phyloP scores from a whole-genome alignment of 805 yeast genomes.

The Candida orba region DNA sequence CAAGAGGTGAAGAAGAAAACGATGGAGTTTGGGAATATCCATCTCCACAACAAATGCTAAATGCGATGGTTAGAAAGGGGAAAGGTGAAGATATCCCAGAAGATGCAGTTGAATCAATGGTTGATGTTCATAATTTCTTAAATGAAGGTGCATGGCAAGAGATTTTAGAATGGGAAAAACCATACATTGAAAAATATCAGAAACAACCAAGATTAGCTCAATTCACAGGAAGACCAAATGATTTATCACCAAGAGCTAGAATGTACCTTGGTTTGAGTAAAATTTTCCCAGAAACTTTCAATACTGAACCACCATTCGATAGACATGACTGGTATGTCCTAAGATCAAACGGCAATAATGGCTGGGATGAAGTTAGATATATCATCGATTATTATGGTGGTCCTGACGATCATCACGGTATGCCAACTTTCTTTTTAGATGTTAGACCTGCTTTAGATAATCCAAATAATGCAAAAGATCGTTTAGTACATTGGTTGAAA shows the following conservation, averaged over 20 bases:
- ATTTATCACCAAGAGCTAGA: conserved; percentile 79
- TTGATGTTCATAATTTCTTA: conserved; percentile 88
- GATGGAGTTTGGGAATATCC: conserved; percentile 97
- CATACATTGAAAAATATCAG: conserved; percentile 47
- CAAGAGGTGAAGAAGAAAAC: conserved; percentile 59
- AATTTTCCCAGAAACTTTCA: conserved; percentile 65
- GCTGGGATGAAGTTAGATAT: conserved; percentile 73
- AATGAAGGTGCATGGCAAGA: conserved; percentile 98
- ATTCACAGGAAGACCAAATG: conserved; percentile 90
- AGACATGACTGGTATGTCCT: conserved; percentile 98
- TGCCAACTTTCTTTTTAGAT: conserved; percentile 88
- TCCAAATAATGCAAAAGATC: conserved; percentile 53
- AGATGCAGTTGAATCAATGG: conserved; percentile 96
- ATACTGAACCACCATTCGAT: conserved; percentile 85
- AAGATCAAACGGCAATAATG: conserved; percentile 41
- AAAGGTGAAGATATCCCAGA: conserved; percentile 84
- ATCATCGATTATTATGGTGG: conserved; percentile 96
- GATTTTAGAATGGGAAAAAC: conserved; percentile 84
- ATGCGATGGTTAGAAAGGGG: conserved; percentile 94
- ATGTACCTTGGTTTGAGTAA: conserved; percentile 58
- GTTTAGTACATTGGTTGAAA: conserved; percentile 59
- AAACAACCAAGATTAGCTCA: conserved; percentile 69
- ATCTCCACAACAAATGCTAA: conserved; percentile 97
- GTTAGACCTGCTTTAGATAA: conserved; percentile 92
- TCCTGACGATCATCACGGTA: conserved; percentile 82